Evolutionary conservation across 116 monocot species (phyloP), one percentile per base, ranked within the genome.

Genomic region (Trichopus zeylanicus): DNA sequence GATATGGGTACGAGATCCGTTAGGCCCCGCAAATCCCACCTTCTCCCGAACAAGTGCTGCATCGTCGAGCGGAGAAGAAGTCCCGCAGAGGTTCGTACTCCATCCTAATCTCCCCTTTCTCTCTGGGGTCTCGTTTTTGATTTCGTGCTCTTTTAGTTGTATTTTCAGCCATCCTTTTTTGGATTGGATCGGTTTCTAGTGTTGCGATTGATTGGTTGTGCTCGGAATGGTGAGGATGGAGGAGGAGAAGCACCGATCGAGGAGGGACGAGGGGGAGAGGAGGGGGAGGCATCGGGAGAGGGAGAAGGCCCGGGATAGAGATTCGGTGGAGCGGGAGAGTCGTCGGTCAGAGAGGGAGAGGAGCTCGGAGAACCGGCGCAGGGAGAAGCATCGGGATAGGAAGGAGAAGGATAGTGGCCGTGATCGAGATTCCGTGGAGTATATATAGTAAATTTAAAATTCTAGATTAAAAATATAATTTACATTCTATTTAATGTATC

Each of bases 241-340:
- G 48, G 46, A 27, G 26, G 19, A 26, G 27, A 31, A 31, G 29
- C n/a, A 56, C 12, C 26, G 29, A 27, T 27, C 55, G 23, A 12
- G 39, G 16, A 35, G 26, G 24, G 24, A 26, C 12, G 60, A 46
- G 39, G 46, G 24, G 60, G 37, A 46, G 60, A 28, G 46, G 29
- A 46, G 18, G 46, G 56, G 29, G 46, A 56, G 28, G 53, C n/a
- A 57, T 3, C 16, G 32, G 57, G 66, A 25, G 29, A 64, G 30
- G 23, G 64, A 37, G 9, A 24, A 24, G 23, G 53, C 10, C 2
- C 15, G 23, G 24, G 64, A 53, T 18, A 64, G 33, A 18, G 34
- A 53, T 7, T 18, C 31, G 23, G 52, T 31, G 2, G 32, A 52
- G 21, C 16, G 11, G 29, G 49, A 56, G 16, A 26, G 38, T n/a